These are phyloP conservation scores for Botrytis galanthina DNA, from an alignment of 2,329 filamentous ascomycete species.

Conservation along the genomic window DNA sequence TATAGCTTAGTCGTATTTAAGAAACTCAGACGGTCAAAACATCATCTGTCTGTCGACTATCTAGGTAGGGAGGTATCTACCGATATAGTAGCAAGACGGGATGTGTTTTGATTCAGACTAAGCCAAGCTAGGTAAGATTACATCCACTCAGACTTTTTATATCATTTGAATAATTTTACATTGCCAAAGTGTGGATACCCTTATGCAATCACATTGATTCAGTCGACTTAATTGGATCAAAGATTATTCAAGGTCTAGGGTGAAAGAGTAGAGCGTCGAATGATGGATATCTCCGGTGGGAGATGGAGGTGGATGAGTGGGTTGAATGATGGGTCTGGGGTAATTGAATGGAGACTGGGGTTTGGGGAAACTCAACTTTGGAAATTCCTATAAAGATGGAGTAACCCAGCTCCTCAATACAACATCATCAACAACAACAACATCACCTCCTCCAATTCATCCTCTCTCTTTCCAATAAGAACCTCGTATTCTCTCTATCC, in stretches of 20 bases:
- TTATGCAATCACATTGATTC: neutral
- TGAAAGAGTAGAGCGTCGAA: neutral
- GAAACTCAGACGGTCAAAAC: neutral
- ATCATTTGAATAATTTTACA: neutral
- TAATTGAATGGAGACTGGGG: neutral
- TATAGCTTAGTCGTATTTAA: too few species aligned
- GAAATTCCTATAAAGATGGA: conserved; percentile 11
- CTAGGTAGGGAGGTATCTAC: neutral
- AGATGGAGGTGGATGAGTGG: neutral
- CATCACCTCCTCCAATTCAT: neutral
- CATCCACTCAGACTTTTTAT: neutral
- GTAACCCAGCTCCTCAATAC: neutral
- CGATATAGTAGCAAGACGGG: neutral
- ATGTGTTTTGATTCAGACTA: neutral
- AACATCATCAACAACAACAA: neutral
- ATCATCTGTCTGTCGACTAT: neutral
- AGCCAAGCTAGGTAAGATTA: neutral
- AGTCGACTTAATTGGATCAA: neutral
- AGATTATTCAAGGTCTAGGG: neutral
- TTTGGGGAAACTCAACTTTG: neutral
- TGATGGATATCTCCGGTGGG: neutral
- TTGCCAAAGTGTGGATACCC: neutral
- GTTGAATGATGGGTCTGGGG: neutral
- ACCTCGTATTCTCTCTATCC: neutral
- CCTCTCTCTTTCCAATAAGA: neutral